Percentiles rank a stretch among this genome's conserved stretches.
Conservation (phyloP, 2,329 filamentous ascomycete genomes). For the Alternaria sp. region DNA sequence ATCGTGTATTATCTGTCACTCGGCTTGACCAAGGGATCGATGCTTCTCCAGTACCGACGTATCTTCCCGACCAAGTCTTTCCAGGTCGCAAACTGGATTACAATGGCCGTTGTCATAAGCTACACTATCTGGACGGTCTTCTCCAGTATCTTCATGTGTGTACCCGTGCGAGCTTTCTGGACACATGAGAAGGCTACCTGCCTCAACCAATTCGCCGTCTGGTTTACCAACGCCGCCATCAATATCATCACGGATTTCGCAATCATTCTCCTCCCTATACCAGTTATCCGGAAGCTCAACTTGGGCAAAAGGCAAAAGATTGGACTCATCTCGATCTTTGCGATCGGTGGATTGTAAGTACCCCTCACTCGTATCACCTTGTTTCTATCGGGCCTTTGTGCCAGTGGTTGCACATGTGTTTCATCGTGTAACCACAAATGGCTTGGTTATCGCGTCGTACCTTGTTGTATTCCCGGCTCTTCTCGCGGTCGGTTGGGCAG, state of each 20-base stretch:
- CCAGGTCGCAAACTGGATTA: constrained; percentile 31
- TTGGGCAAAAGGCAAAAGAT: constrained; percentile 48
- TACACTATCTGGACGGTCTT: constrained; percentile 46
- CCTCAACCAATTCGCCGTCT: constrained; percentile 42
- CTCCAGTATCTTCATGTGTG: constrained; percentile 44
- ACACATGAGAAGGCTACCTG: constrained; percentile 40
- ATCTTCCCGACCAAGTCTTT: constrained; percentile 43
- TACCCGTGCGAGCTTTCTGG: constrained; percentile 47
- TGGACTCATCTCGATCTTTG: constrained; percentile 49
- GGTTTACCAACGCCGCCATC: constrained; percentile 34
- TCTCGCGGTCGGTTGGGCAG: background rate
- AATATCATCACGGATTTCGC: constrained; percentile 47
- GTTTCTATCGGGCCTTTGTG: constrained; percentile 4
- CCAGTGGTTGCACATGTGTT: constrained; percentile 14
- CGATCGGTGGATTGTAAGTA: constrained; percentile 53
- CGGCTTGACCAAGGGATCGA: constrained; percentile 44
- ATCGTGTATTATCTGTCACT: constrained; percentile 47
- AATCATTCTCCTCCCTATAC: constrained; percentile 48
- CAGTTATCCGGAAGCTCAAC: constrained; percentile 44
- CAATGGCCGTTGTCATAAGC: constrained; percentile 36
- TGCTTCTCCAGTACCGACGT: constrained; percentile 45
- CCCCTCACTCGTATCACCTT: background rate
- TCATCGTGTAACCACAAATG: constrained; percentile 5
- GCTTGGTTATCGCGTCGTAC: background rate
- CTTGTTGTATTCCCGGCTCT: background rate